Percentiles rank a stretch among this genome's conserved stretches.
phyloP scores from a whole-genome alignment of 306 rosid species.

The Vachellia collinsii region DNA sequence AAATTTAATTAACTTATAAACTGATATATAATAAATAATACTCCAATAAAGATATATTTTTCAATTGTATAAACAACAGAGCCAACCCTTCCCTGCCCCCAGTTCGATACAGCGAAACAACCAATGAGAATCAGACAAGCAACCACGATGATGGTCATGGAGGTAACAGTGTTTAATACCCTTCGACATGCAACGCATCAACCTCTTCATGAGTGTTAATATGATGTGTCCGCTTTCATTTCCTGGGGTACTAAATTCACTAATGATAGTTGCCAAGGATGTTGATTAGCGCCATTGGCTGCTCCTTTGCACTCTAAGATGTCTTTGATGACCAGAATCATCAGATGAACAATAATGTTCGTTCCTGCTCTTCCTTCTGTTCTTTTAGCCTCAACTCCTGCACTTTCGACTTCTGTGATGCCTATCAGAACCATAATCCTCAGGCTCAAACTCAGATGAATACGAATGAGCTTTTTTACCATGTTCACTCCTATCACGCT shows the following conservation, averaged over 20 bases:
- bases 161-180: not conserved
- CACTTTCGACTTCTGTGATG: constrained; percentile 35
- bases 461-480: constrained; percentile 33
- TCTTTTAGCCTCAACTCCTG: not conserved
- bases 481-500: constrained; percentile 36
- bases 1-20: no score
- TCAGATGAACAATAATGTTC: constrained; percentile 32
- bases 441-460: constrained; percentile 27
- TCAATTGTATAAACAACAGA: not conserved
- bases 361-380: constrained; percentile 21
- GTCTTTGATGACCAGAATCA: constrained; percentile 38
- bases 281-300: constrained; percentile 40
- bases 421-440: constrained; percentile 32
- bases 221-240: constrained; percentile 22
- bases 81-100: constrained; percentile 4
- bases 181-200: constrained; percentile 15
- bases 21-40: no score
- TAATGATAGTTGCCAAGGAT: constrained; percentile 32
- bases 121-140: constrained; percentile 1
- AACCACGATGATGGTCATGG: not conserved
- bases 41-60: no score
- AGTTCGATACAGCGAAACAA: not conserved
- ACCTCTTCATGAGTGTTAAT: constrained; percentile 26
- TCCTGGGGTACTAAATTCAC: constrained; percentile 24
- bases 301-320: constrained; percentile 31